Base-by-base conservation (phyloP, 192 early-diverging fungal genomes). In the Rhizoclosmatium globosum region DNA sequence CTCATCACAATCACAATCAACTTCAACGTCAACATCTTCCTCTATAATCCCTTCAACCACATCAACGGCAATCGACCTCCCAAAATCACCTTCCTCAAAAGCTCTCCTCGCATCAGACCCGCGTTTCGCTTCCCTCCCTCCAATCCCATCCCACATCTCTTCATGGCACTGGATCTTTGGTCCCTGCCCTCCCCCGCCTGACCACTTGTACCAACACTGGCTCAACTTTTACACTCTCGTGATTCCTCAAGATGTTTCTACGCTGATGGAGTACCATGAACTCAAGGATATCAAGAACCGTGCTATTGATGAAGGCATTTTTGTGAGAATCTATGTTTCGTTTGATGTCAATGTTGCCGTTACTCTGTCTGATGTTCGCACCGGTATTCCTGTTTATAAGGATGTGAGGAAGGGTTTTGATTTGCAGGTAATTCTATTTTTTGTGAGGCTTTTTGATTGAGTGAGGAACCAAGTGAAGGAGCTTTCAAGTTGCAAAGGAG, bases 141-240 rank as follows among this genome's bases (percentile, higher is more conserved):
- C 53, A 38, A 72, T 76, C 44, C 64, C 69, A 76, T 50, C 73
- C 42, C 15, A 58, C 45, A 70, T 83, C 48, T 77, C 80, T 3
- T 71, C 80, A 11, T 58, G 75, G 45, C 82, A 87, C 78, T 83
- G 85, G 62, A 78, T 81, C 41, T 88, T 83, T 66, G 87, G 87
- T 3, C 87, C 87, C 38, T 85, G 75, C 48, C 84, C 87, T 3
- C 71, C 77, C 7, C 84, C 87, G 13, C 65, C 74, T 21, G 81
- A 73, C 23, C 84, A 85, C 64, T 66, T 82, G 17, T 62, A 69
- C 23, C 87, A 88, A 62, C 77, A 84, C 62, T 88, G 87, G 87
- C 77, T 79, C 50, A 70, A 61, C 43, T 67, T 83, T 68, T 67
- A 85, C 31, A 68, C 80, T 46, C 66, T 85, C 47, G 61, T 81